A percentile compares a stretch with the other conserved stretches of the same genome.
Conservation (phyloP, 2,329 filamentous ascomycete species). For the Sporothrix inflata region DNA sequence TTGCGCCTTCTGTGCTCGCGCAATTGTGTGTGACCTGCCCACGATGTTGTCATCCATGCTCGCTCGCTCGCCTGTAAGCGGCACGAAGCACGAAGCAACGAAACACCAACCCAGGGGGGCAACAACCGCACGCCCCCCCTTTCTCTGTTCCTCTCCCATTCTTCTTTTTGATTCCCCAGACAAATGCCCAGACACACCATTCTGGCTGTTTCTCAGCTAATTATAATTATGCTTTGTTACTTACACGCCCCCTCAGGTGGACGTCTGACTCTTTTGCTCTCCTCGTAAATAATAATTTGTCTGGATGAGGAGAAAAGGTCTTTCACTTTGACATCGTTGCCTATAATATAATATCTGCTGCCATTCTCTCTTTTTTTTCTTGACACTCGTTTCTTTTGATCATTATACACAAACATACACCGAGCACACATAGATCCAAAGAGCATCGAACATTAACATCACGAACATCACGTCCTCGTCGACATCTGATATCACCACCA, state of each 20-base stretch:
- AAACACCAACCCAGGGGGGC: not conserved
- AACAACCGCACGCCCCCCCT: not conserved
- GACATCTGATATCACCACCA: not conserved
- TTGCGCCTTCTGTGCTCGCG: not conserved
- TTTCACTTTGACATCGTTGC: not conserved
- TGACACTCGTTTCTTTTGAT: conserved; percentile 1
- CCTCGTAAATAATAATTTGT: not conserved
- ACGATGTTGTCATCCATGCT: conserved; percentile 26
- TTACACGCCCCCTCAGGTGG: conserved; percentile 22
- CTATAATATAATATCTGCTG: conserved; percentile 18
- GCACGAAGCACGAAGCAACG: not conserved
- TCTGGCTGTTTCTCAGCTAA: conserved; percentile 26
- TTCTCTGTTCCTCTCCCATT: no score
- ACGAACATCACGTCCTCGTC: not conserved
- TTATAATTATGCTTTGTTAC: not conserved
- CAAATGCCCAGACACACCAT: conserved; percentile 17
- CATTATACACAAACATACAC: conserved; percentile 15
- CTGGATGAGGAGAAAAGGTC: not conserved
- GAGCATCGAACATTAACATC: not conserved
- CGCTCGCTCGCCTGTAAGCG: conserved; percentile 20
- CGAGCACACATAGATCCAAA: not conserved
- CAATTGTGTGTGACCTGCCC: conserved; percentile 6
- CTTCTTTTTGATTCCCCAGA: conserved; percentile 12
- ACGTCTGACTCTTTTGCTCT: conserved; percentile 18
- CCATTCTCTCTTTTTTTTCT: not conserved